These are phyloP conservation scores for Hyphopichia wangnamkhiaoensis DNA, from an alignment of 1,139 yeast species.

Conservation along the genomic window DNA sequence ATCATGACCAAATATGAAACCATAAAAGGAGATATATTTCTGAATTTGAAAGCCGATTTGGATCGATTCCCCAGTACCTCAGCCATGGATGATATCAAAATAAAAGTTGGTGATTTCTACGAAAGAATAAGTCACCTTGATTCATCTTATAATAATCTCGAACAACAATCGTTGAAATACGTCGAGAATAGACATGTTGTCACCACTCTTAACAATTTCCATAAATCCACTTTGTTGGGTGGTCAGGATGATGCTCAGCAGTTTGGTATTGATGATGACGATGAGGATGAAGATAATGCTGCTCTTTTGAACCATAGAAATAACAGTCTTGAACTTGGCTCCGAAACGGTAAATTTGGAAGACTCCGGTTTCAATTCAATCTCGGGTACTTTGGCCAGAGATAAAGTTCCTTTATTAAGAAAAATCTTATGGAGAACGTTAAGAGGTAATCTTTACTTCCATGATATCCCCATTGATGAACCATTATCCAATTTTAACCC, in stretches of 20 bases:
- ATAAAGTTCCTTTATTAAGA: conserved; percentile 46
- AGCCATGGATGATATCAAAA: conserved; percentile 31
- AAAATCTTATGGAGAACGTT: conserved; percentile 57
- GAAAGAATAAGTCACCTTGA: conserved; percentile 36
- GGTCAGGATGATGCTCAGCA: conserved; percentile 12
- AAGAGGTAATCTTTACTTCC: conserved; percentile 54
- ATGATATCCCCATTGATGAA: conserved; percentile 47
- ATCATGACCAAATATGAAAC: conserved; percentile 40
- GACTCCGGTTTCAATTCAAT: conserved; percentile 50
- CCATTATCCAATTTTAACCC: conserved; percentile 37
- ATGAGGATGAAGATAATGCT: conserved; percentile 33
- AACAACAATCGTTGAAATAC: conserved; percentile 19
- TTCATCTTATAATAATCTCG: conserved; percentile 27
- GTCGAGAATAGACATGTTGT: conserved; percentile 40
- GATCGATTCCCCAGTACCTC: conserved; percentile 31
- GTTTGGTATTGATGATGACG: conserved; percentile 16
- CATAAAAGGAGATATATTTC: conserved; percentile 24
- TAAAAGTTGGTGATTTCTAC: conserved; percentile 20
- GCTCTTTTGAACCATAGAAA: conserved; percentile 32
- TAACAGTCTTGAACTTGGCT: conserved; percentile 29
- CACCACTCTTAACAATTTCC: conserved; percentile 32
- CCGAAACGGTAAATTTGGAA: conserved; percentile 38
- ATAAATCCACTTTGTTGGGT: conserved; percentile 15
- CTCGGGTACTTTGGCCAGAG: conserved; percentile 50
- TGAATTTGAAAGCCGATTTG: conserved; percentile 26